Evolutionary conservation across 2,329 filamentous ascomycete species (phyloP).

Genomic region (Penicillium sp.): DNA sequence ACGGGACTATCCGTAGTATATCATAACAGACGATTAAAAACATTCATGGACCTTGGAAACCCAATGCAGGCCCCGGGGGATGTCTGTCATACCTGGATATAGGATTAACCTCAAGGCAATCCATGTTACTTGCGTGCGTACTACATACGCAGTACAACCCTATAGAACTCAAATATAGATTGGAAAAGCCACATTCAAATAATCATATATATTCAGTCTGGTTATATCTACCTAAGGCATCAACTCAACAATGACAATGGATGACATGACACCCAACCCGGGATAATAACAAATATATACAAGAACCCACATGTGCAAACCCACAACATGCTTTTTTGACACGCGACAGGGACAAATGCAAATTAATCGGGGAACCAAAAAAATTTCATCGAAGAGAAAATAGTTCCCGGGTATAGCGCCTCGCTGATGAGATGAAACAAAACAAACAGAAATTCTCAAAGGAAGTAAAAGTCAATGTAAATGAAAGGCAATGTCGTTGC

Average conservation of each 20-base stretch:
- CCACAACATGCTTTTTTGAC: neutral
- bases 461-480: conserved; percentile 5
- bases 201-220: conserved; percentile 3
- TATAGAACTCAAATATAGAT: neutral
- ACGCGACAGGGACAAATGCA: neutral
- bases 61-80: neutral
- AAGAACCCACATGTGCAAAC: neutral
- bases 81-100: neutral
- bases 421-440: conserved; percentile 24
- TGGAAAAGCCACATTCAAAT: neutral
- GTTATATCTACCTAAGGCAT: neutral
- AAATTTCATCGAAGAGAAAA: conserved; percentile 1
- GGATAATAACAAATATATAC: conserved; percentile 9
- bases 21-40: neutral
- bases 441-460: conserved; percentile 1
- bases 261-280: conserved; percentile 13
- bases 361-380: conserved; percentile 4
- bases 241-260: neutral
- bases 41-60: neutral
- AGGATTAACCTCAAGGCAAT: neutral
- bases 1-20: neutral
- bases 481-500: conserved; percentile 3
- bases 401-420: conserved; percentile 31
- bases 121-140: neutral
- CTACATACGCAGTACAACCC: neutral